Conservation (phyloP, 768 basidiomycete species). For the Tulasnella sp. region DNA sequence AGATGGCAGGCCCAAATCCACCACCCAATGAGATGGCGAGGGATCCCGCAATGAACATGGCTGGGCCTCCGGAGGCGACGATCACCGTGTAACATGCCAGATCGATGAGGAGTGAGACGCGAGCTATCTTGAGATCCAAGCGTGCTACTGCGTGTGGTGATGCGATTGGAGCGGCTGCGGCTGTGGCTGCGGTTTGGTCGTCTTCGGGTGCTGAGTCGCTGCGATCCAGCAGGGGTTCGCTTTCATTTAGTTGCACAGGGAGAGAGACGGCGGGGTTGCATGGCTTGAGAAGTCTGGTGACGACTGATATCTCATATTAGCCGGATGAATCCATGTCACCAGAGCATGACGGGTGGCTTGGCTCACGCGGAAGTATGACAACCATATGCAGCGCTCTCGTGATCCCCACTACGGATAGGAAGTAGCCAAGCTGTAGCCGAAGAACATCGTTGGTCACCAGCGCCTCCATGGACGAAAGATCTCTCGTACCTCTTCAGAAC, state of each 20-base stretch:
- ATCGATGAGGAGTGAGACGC: slow-evolving; percentile 50
- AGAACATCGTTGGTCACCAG: not conserved
- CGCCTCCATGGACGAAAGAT: no score
- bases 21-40: slow-evolving; percentile 46
- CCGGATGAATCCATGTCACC: not conserved
- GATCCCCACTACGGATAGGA: slow-evolving; percentile 44
- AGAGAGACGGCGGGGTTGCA: slow-evolving; percentile 20
- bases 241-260: slow-evolving; percentile 22
- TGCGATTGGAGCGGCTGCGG: not conserved
- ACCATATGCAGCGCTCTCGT: slow-evolving; percentile 47
- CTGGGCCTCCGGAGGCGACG: slow-evolving; percentile 37
- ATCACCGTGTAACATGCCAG: slow-evolving; percentile 41
- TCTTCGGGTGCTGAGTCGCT: not conserved
- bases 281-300: not conserved
- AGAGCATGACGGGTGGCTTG: not conserved
- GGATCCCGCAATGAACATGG: slow-evolving; percentile 42
- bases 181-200: slow-evolving; percentile 2
- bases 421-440: slow-evolving; percentile 57
- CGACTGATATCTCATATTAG: not conserved
- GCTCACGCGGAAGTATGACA: slow-evolving; percentile 39
- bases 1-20: slow-evolving; percentile 55
- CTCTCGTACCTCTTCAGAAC: slow-evolving; percentile 44
- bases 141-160: slow-evolving; percentile 13
- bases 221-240: slow-evolving; percentile 11
- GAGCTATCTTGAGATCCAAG: slow-evolving; percentile 64